Percentiles rank a stretch among this genome's conserved stretches.
phyloP scores from a whole-genome alignment of 345 rosid species.

The Streptanthus diversifolius region DNA sequence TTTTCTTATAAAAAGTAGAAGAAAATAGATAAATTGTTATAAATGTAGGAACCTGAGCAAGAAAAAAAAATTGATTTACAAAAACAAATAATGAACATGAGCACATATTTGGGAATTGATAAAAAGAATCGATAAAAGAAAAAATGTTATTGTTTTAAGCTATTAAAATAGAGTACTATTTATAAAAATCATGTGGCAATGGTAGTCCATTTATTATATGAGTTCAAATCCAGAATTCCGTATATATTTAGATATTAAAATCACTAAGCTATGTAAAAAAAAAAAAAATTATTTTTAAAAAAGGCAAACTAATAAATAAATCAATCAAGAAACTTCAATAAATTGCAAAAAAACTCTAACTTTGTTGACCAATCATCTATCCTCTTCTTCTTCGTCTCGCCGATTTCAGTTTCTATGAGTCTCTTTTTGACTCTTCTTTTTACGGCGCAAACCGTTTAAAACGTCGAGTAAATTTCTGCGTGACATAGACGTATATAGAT shows the following conservation, averaged over 20 bases:
- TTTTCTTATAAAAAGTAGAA: background rate
- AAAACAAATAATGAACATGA: background rate
- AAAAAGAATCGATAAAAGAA: background rate
- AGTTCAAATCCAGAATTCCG: too few relatives aligned
- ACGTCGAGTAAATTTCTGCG: background rate
- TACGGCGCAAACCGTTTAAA: background rate
- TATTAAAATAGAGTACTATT: background rate
- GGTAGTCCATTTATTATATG: too few relatives aligned
- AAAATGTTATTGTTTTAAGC: background rate
- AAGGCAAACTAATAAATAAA: background rate
- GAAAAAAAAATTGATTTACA: background rate
- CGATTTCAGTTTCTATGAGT: slow-evolving; percentile 16
- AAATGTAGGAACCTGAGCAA: background rate
- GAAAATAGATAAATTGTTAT: background rate
- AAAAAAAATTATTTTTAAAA: background rate
- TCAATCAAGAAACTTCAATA: background rate
- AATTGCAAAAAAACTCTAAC: background rate
- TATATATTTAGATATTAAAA: too few relatives aligned
- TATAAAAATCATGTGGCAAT: too few relatives aligned
- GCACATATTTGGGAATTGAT: background rate
- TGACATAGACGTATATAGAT: background rate
- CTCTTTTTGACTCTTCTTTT: slow-evolving; percentile 24
- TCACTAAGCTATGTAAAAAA: too few relatives aligned
- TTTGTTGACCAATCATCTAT: background rate
- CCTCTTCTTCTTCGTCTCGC: background rate